Evolutionary conservation across 75 land plant species (phyloP).

Genomic region (Sequoia sempervirens): DNA sequence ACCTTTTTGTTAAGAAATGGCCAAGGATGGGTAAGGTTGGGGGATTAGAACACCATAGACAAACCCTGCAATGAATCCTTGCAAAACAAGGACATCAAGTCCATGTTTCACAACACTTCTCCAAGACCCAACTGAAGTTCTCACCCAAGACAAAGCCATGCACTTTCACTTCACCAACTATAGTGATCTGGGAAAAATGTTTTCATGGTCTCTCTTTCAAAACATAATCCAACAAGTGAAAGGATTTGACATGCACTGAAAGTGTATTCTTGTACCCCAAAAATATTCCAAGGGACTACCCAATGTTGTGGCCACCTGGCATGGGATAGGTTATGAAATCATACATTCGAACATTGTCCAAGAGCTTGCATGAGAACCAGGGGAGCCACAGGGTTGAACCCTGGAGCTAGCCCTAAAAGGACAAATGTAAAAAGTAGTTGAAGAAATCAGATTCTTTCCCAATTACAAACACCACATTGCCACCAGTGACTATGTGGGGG

Average conservation of each 20-base stretch:
- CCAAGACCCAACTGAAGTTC: not conserved
- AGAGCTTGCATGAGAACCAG: conserved; percentile 51
- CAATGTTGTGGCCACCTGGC: conserved; percentile 72
- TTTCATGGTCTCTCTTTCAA: not conserved
- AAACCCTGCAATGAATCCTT: conserved; percentile 29
- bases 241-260: conserved; percentile 14
- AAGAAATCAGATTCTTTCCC: conserved; percentile 64
- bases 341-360: conserved; percentile 77
- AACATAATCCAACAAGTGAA: not conserved
- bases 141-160: not conserved
- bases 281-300: conserved; percentile 33
- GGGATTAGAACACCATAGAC: conserved; percentile 28
- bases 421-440: conserved; percentile 25
- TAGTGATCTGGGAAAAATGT: not conserved
- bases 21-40: conserved; percentile 50
- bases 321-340: conserved; percentile 76
- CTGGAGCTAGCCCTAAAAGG: conserved; percentile 22
- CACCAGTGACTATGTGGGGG: conserved; percentile 60
- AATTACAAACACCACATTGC: conserved; percentile 69
- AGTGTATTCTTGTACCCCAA: conserved; percentile 56
- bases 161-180: not conserved
- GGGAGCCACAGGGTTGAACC: conserved; percentile 27
- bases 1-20: conserved; percentile 76
- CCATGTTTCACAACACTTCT: conserved; percentile 19
- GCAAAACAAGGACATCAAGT: conserved; percentile 66